These are phyloP conservation scores for Clavispora phyllophila DNA, from an alignment of 805 yeast genomes.

Conservation along the genomic window DNA sequence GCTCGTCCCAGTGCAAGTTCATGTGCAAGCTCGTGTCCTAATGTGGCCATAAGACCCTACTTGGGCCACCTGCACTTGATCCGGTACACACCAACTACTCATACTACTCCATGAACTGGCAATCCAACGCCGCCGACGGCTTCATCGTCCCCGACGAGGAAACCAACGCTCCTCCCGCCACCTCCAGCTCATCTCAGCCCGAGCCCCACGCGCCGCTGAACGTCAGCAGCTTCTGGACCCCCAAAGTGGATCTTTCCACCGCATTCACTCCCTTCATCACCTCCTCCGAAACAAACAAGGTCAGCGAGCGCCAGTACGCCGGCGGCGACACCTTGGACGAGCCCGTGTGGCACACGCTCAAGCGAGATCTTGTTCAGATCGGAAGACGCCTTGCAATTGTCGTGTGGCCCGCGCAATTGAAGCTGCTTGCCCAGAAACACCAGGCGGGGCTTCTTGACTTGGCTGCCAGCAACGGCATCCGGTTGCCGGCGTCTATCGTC, in stretches of 20 bases:
- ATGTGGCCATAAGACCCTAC: too few relatives aligned
- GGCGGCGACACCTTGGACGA: conserved; percentile 75
- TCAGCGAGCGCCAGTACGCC: conserved; percentile 47
- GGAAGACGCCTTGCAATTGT: conserved; percentile 33
- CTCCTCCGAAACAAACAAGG: conserved; percentile 9
- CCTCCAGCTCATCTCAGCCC: neutral
- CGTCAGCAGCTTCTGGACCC: conserved; percentile 9
- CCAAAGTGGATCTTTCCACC: conserved; percentile 13
- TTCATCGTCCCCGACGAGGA: conserved; percentile 38
- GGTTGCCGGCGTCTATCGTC: conserved; percentile 30
- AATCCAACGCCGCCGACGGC: conserved; percentile 15
- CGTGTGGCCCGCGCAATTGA: conserved; percentile 42
- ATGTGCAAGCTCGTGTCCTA: too few relatives aligned
- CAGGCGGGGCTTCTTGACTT: conserved; percentile 29
- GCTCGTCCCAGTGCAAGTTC: too few relatives aligned
- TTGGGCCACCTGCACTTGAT: neutral
- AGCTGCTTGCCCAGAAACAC: conserved; percentile 30
- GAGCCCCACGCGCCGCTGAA: neutral
- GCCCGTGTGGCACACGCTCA: conserved; percentile 55
- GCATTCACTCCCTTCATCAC: conserved; percentile 15
- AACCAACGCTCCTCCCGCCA: neutral
- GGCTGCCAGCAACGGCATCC: conserved; percentile 33
- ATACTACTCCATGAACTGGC: neutral
- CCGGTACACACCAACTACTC: neutral
- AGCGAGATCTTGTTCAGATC: conserved; percentile 33